These are phyloP conservation scores for Magnolia officinalis DNA, from an alignment of 164 flowering plant genomes.

Conservation along the genomic window DNA sequence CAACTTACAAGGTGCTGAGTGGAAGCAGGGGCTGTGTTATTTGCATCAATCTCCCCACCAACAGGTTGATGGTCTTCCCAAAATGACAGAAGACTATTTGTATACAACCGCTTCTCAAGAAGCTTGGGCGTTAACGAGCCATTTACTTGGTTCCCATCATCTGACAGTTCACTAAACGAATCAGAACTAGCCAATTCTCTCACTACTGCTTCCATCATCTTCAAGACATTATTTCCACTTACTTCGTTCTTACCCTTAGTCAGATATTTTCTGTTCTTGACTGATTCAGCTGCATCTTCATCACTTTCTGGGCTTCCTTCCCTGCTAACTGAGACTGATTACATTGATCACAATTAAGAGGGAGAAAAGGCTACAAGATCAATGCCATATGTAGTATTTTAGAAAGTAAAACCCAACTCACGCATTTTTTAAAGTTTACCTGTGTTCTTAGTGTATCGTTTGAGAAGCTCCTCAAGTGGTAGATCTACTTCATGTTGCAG, in stretches of 20 bases:
- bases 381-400: neutral
- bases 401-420: neutral
- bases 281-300: constrained; percentile 17
- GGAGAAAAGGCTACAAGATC: neutral
- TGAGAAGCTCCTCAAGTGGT: constrained; percentile 85
- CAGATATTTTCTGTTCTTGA: constrained; percentile 14
- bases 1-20: constrained; percentile 77
- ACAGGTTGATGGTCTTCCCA: constrained; percentile 17
- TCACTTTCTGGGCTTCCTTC: constrained; percentile 39
- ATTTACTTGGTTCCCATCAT: constrained; percentile 4
- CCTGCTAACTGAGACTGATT: constrained; percentile 40
- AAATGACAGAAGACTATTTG: constrained; percentile 28
- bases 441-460: constrained; percentile 46
- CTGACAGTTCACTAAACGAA: neutral
- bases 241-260: constrained; percentile 23
- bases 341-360: constrained; percentile 14
- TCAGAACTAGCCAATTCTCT: constrained; percentile 9
- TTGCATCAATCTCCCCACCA: constrained; percentile 17
- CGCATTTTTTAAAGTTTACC: constrained; percentile 27
- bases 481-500: constrained; percentile 71
- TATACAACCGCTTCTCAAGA: neutral
- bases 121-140: constrained; percentile 5
- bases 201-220: neutral
- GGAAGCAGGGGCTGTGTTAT: constrained; percentile 11
- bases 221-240: neutral